Percentiles rank a stretch among this genome's conserved stretches.
phyloP scores from a whole-genome alignment of 495 filamentous ascomycete genomes.

The Aspergillus homomorphus region DNA sequence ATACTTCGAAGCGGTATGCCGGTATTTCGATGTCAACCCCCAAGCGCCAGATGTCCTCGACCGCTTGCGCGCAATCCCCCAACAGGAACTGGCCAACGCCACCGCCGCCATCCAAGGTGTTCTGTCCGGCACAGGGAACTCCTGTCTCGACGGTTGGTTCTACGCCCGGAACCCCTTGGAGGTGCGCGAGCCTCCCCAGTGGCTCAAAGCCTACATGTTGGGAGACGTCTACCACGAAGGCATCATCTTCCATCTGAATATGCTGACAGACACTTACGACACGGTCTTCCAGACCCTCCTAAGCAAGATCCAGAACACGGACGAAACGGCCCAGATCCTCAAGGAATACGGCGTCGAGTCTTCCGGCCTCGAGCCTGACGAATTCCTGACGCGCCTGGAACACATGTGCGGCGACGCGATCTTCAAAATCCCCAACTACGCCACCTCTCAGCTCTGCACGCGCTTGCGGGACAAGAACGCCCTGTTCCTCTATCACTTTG shows the following conservation, averaged over 20 bases:
- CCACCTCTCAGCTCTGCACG: constrained; percentile 6
- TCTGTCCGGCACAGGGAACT: constrained; percentile 26
- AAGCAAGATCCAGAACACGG: constrained; percentile 13
- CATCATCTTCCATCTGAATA: constrained; percentile 31
- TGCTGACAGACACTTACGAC: constrained; percentile 22
- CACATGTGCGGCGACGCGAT: constrained; percentile 32
- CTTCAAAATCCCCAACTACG: constrained; percentile 31
- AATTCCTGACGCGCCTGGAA: constrained; percentile 22
- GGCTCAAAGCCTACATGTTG: constrained; percentile 29
- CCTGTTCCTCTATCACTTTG: constrained; percentile 27
- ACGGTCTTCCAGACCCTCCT: constrained; percentile 17
- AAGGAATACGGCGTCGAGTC: constrained; percentile 19
- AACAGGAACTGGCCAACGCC: constrained; percentile 29
- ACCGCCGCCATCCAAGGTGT: constrained; percentile 27
- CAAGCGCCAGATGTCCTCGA: constrained; percentile 14
- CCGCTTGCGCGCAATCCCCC: constrained; percentile 22
- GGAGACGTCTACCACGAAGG: constrained; percentile 36
- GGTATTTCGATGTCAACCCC: constrained; percentile 24
- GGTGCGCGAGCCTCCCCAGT: constrained; percentile 20
- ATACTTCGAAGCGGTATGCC: constrained; percentile 22
- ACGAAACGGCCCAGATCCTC: constrained; percentile 21
- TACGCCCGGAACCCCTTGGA: constrained; percentile 21
- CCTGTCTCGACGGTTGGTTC: constrained; percentile 32
- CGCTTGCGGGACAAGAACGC: not conserved
- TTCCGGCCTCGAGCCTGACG: constrained; percentile 6